phyloP scores from a whole-genome alignment of 257 asterid species.

The Salvia rosmarinus region DNA sequence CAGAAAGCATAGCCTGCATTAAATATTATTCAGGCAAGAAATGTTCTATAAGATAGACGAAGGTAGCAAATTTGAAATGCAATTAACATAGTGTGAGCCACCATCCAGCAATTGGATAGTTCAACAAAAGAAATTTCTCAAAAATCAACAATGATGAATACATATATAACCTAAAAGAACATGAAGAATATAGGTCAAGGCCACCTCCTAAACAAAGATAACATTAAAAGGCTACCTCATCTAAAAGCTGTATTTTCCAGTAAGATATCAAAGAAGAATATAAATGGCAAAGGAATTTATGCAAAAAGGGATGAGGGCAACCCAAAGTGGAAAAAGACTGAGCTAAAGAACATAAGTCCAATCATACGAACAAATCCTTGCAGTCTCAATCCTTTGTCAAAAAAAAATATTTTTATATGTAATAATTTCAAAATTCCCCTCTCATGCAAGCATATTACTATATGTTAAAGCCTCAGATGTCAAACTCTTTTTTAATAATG shows the following conservation, averaged over 20 bases:
- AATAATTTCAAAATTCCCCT: neutral
- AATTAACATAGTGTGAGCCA: constrained; percentile 15
- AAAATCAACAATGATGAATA: neutral
- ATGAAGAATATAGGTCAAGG: constrained; percentile 9
- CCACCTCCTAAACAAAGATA: constrained; percentile 24
- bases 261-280: neutral
- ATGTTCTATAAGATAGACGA: neutral
- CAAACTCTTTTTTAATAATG: neutral
- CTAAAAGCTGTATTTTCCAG: neutral
- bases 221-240: neutral
- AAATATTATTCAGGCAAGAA: constrained; percentile 12
- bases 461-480: neutral
- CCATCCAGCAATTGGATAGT: constrained; percentile 3
- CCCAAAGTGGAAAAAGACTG: neutral
- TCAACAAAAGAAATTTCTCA: constrained; percentile 4
- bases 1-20: constrained; percentile 90
- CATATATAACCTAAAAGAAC: constrained; percentile 10
- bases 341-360: neutral
- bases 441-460: neutral
- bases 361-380: neutral
- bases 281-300: neutral
- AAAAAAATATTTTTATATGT: neutral
- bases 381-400: neutral
- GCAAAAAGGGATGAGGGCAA: neutral
- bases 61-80: constrained; percentile 9